These are phyloP conservation scores for Globisporangium solare DNA, from an alignment of 352 stramenopile species.

Conservation along the genomic window DNA sequence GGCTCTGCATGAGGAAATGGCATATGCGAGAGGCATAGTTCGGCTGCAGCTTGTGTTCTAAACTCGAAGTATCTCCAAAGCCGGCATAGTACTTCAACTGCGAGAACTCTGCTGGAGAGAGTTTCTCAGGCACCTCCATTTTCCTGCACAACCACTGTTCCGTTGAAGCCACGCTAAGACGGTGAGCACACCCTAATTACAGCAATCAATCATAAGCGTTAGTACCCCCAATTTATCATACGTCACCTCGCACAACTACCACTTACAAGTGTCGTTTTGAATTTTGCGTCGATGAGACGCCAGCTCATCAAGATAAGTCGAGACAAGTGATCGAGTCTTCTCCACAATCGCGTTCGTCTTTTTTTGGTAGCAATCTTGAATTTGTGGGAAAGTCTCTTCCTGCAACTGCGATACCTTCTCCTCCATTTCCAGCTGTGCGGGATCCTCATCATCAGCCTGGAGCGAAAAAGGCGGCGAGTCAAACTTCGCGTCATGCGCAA, in stretches of 20 bases:
- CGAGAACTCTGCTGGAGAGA: constrained; percentile 15
- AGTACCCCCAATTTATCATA: background rate
- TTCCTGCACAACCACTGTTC: constrained; percentile 34
- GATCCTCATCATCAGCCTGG: constrained; percentile 3
- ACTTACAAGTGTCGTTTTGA: constrained; percentile 11
- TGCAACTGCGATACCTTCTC: constrained; percentile 33
- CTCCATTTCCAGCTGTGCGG: constrained; percentile 47
- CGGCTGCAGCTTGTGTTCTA: constrained; percentile 17
- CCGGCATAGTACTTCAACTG: constrained; percentile 33
- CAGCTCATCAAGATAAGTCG: constrained; percentile 23
- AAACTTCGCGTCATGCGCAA: constrained; percentile 38
- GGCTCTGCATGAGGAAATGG: constrained; percentile 48
- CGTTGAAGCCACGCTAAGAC: constrained; percentile 8
- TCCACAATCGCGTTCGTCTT: constrained; percentile 46
- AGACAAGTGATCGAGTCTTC: constrained; percentile 30
- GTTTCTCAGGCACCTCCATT: constrained; percentile 35
- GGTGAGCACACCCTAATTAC: constrained; percentile 4
- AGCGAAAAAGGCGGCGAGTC: constrained; percentile 16
- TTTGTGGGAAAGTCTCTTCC: constrained; percentile 36
- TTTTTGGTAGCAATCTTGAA: constrained; percentile 40
- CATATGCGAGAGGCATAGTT: constrained; percentile 30
- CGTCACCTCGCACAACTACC: background rate
- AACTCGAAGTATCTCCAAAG: constrained; percentile 18
- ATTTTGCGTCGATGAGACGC: constrained; percentile 11
- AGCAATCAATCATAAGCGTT: constrained; percentile 11